A percentile compares a stretch with the other conserved stretches of the same genome.
Evolutionary conservation across 2,329 filamentous ascomycete species (phyloP).

Genomic region (Gnomoniopsis sp.): DNA sequence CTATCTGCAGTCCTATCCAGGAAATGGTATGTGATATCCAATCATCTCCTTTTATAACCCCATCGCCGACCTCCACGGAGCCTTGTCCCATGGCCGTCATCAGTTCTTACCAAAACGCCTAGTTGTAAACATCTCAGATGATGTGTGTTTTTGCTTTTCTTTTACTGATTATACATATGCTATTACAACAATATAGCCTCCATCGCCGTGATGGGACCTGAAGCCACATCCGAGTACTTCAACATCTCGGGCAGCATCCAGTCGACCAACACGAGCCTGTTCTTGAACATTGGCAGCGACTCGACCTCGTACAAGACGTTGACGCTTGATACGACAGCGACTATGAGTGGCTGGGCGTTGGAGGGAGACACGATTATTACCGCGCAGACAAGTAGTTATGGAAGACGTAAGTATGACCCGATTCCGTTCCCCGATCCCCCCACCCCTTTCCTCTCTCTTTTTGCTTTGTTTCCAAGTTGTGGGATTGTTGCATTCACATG

Average conservation of each 20-base stretch:
- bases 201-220: slow-evolving; percentile 49
- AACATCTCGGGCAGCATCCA: slow-evolving; percentile 37
- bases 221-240: slow-evolving; percentile 44
- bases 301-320: slow-evolving; percentile 51
- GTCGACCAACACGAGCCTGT: slow-evolving; percentile 38
- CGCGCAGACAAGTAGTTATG: slow-evolving; percentile 37
- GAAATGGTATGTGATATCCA: slow-evolving; percentile 37
- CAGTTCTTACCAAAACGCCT: background rate
- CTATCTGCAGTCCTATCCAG: slow-evolving; percentile 45
- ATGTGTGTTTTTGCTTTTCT: too few relatives aligned
- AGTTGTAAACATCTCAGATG: background rate
- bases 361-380: slow-evolving; percentile 45
- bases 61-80: too few relatives aligned
- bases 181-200: slow-evolving; percentile 30
- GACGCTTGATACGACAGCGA: slow-evolving; percentile 36
- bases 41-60: too few relatives aligned
- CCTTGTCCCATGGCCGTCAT: too few relatives aligned
- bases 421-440: background rate
- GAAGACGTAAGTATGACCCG: slow-evolving; percentile 32
- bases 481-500: too few relatives aligned
- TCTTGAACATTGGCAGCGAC: slow-evolving; percentile 44
- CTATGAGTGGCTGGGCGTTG: slow-evolving; percentile 48
- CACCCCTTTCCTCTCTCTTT: background rate
- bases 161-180: slow-evolving; percentile 2
- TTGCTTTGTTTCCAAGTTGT: too few relatives aligned